Conservation (phyloP, 768 basidiomycete species). For the Crassisporium funariophilum region DNA sequence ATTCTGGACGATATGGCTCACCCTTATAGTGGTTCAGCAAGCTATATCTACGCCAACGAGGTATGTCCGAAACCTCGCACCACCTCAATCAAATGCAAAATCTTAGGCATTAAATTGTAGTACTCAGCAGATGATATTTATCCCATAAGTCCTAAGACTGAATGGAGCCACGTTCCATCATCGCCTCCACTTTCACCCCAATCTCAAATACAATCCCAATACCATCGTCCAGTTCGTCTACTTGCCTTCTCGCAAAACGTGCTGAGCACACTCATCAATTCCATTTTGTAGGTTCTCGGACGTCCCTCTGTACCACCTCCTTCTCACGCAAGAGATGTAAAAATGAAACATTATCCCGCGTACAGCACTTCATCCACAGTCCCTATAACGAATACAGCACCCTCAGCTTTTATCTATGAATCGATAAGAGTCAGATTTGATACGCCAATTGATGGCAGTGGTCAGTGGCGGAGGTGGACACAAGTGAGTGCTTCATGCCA, state of each 20-base stretch:
- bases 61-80: no score
- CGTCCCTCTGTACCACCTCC: no score
- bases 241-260: no score
- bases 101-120: no score
- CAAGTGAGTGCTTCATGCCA: conserved; percentile 3
- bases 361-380: no score
- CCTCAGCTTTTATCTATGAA: conserved; percentile 8
- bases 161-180: conserved; percentile 12
- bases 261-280: no score
- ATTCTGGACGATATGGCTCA: conserved; percentile 24
- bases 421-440: conserved; percentile 18
- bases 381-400: conserved; percentile 4
- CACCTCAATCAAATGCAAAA: no score
- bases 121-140: conserved; percentile 6
- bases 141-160: conserved; percentile 2
- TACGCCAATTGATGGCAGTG: conserved; percentile 6
- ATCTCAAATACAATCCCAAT: not conserved
- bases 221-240: not conserved
- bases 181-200: not conserved
- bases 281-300: no score
- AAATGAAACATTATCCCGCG: no score
- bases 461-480: conserved; percentile 9
- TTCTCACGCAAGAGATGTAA: no score
- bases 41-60: conserved; percentile 36
- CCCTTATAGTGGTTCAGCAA: conserved; percentile 34